These are phyloP conservation scores for Areca catechu DNA, from an alignment of 176 grass and related monocot genomes.

Conservation along the genomic window DNA sequence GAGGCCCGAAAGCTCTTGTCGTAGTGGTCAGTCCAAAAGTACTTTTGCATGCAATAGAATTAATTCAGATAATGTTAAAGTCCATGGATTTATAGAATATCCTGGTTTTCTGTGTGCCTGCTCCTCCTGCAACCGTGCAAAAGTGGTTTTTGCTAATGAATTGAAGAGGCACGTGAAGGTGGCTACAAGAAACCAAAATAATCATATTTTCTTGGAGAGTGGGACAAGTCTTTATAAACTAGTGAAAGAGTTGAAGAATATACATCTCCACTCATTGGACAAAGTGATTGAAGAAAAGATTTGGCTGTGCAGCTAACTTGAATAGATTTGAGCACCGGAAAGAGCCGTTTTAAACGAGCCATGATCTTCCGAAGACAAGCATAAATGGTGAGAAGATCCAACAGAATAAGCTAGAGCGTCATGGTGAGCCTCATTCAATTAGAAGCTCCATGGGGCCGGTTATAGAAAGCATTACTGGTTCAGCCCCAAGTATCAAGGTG, in stretches of 20 bases:
- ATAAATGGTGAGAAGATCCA: conserved; percentile 3
- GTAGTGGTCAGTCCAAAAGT: no score
- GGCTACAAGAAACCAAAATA: conserved; percentile 30
- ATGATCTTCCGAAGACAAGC: conserved; percentile 16
- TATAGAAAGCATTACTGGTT: no score
- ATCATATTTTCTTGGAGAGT: conserved; percentile 49
- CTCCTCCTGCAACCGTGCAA: no score
- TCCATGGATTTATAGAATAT: no score
- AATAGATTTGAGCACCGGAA: conserved; percentile 49
- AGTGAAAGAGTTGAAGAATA: conserved; percentile 27
- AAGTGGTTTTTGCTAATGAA: conserved; percentile 31
- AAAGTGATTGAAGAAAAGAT: conserved; percentile 32
- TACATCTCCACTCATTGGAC: conserved; percentile 11
- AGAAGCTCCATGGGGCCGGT: neutral
- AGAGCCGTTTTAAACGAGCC: conserved; percentile 32
- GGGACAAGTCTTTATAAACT: conserved; percentile 40
- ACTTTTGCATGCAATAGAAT: no score
- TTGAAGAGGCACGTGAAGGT: conserved; percentile 46
- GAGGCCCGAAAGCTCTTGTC: no score
- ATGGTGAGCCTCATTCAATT: conserved; percentile 20
- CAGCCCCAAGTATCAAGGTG: no score
- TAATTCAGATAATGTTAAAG: no score
- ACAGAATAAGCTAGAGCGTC: neutral
- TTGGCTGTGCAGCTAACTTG: conserved; percentile 33
- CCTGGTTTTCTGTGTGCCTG: no score